phyloP scores from a whole-genome alignment of 1,284 basidiomycete genomes.

The Dichomitus squalens region DNA sequence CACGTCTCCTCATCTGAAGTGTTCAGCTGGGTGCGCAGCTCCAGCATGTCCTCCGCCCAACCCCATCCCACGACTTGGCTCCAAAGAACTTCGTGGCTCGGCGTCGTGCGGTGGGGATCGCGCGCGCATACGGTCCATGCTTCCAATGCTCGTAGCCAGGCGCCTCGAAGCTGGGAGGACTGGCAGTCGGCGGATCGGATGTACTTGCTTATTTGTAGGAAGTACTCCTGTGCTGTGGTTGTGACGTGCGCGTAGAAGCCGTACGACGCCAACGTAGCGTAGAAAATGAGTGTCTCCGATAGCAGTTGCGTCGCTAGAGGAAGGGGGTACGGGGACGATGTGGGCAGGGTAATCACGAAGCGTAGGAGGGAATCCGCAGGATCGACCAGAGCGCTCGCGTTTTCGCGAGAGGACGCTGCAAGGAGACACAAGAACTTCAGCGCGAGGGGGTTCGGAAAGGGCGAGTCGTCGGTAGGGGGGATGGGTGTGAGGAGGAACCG shows the following conservation, averaged over 20 bases:
- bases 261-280: constrained; percentile 71
- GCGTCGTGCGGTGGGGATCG: constrained; percentile 88
- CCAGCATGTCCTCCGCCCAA: constrained; percentile 67
- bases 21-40: constrained; percentile 34
- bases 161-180: constrained; percentile 39
- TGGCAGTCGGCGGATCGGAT: constrained; percentile 42
- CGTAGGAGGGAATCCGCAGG: constrained; percentile 71
- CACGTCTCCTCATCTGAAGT: constrained; percentile 33
- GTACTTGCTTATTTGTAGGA: constrained; percentile 49
- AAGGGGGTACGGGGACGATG: constrained; percentile 48
- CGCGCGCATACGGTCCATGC: constrained; percentile 83
- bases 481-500: constrained; percentile 59
- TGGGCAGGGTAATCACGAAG: constrained; percentile 68
- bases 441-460: constrained; percentile 52
- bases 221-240: constrained; percentile 59
- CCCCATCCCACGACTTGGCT: constrained; percentile 78
- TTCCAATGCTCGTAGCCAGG: constrained; percentile 61
- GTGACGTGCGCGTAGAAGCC: constrained; percentile 74
- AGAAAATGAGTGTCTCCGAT: constrained; percentile 64
- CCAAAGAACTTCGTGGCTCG: constrained; percentile 89
- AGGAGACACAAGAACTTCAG: constrained; percentile 65
- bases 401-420: constrained; percentile 64
- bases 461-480: constrained; percentile 36
- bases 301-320: constrained; percentile 54
- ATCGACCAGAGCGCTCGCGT: constrained; percentile 62